Evolutionary conservation across 306 rosid species (phyloP).

Genomic region (Rosa multiflora): DNA sequence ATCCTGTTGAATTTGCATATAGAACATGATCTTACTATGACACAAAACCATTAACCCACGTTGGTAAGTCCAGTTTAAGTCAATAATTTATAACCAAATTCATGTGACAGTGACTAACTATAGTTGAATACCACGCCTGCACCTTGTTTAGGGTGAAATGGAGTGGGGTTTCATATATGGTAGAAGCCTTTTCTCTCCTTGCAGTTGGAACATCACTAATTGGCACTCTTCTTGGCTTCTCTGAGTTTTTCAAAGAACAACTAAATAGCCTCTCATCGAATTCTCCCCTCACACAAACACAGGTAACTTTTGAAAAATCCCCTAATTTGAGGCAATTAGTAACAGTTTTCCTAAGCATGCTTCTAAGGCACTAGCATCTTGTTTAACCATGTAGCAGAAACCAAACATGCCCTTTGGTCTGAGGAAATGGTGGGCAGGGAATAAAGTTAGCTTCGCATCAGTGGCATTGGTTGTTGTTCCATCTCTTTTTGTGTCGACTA

Average conservation of each 20-base stretch:
- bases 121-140: background rate
- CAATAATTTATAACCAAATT: no score
- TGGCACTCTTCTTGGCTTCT: constrained; percentile 66
- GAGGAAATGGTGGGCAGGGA: constrained; percentile 55
- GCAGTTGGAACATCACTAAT: constrained; percentile 68
- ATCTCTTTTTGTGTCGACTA: constrained; percentile 51
- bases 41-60: background rate
- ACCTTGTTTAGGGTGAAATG: constrained; percentile 43
- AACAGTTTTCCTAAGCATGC: background rate
- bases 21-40: background rate
- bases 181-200: constrained; percentile 68
- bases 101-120: background rate
- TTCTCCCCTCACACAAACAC: constrained; percentile 30
- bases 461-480: constrained; percentile 61
- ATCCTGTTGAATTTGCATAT: background rate
- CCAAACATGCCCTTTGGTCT: constrained; percentile 13
- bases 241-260: constrained; percentile 77
- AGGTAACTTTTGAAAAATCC: constrained; percentile 19
- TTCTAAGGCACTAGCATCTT: background rate
- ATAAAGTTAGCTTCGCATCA: constrained; percentile 44
- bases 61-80: background rate
- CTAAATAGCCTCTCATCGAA: constrained; percentile 30
- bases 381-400: constrained; percentile 13
- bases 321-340: background rate
- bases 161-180: constrained; percentile 67